phyloP scores from a whole-genome alignment of 345 rosid species.

The Limnanthes douglasii region DNA sequence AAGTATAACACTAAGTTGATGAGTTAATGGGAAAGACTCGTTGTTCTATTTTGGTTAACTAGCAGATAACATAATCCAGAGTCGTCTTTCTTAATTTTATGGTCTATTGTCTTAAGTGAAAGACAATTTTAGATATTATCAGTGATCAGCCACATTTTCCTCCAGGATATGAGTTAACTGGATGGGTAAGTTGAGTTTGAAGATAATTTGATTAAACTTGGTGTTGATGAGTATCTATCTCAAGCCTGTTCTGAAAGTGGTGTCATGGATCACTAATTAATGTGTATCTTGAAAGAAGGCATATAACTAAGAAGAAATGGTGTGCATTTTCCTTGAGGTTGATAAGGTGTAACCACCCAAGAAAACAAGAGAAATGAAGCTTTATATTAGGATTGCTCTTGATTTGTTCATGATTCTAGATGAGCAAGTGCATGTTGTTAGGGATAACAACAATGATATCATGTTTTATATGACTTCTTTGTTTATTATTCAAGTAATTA shows the following conservation, averaged over 20 bases:
- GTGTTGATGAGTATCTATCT: conserved; percentile 56
- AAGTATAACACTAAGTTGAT: too few relatives aligned
- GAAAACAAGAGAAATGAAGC: conserved; percentile 58
- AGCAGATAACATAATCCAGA: too few relatives aligned
- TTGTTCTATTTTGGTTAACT: too few relatives aligned
- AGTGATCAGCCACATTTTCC: too few relatives aligned
- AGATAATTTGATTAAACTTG: conserved; percentile 51
- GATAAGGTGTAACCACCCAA: conserved; percentile 57
- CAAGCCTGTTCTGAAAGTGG: conserved; percentile 77
- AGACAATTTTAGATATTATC: too few relatives aligned
- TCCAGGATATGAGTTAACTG: too few relatives aligned
- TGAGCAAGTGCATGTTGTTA: conserved; percentile 60
- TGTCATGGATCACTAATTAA: conserved; percentile 61
- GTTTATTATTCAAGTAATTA: conserved; percentile 56
- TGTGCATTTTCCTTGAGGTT: conserved; percentile 43
- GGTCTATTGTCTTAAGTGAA: too few relatives aligned
- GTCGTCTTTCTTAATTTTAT: too few relatives aligned
- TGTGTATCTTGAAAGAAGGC: conserved; percentile 56
- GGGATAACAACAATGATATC: conserved; percentile 53
- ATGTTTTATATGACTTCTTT: conserved; percentile 54
- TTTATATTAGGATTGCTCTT: conserved; percentile 62
- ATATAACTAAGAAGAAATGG: conserved; percentile 38
- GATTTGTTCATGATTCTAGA: conserved; percentile 59
- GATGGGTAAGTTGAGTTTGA: conserved; percentile 63
- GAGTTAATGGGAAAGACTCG: too few relatives aligned